Percentiles rank a stretch among this genome's conserved stretches.
Evolutionary conservation across 306 rosid species (phyloP).

Genomic region (Corylus americana): DNA sequence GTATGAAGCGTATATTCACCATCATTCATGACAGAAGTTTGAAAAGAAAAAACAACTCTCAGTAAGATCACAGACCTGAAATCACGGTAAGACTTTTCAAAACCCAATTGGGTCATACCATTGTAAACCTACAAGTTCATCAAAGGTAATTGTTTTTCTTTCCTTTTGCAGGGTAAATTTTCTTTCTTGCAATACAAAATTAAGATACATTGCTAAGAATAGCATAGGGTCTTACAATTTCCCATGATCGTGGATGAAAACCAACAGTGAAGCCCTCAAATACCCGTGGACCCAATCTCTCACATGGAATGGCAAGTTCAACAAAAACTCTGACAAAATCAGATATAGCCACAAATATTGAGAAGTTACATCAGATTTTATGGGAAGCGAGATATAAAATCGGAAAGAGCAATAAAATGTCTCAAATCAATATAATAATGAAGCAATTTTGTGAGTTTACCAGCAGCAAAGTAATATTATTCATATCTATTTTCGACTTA

Average conservation of each 20-base stretch:
- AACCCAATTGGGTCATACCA: conserved; percentile 88
- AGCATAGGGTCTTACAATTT: conserved; percentile 64
- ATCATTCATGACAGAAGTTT: conserved; percentile 3
- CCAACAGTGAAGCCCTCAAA: conserved; percentile 94
- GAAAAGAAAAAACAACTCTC: conserved; percentile 18
- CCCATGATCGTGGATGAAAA: conserved; percentile 97
- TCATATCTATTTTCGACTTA: not conserved
- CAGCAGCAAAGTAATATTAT: not conserved
- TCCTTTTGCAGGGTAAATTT: conserved; percentile 13
- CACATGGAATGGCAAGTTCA: conserved; percentile 80
- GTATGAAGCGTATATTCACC: conserved; percentile 13
- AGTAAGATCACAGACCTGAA: conserved; percentile 56
- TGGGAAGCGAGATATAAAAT: conserved; percentile 21
- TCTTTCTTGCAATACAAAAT: conserved; percentile 12
- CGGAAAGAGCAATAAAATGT: conserved; percentile 11
- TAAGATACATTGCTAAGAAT: conserved; percentile 20
- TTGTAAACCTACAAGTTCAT: conserved; percentile 74
- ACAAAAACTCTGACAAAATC: conserved; percentile 62
- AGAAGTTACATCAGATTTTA: conserved; percentile 22
- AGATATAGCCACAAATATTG: conserved; percentile 29
- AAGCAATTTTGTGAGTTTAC: conserved; percentile 20
- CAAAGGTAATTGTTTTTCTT: conserved; percentile 14
- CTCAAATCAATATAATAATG: conserved; percentile 7
- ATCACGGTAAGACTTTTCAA: conserved; percentile 59
- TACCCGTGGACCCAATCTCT: conserved; percentile 69